Conservation (phyloP, 352 stramenopile genomes). For the Thraustotheca clavata region DNA sequence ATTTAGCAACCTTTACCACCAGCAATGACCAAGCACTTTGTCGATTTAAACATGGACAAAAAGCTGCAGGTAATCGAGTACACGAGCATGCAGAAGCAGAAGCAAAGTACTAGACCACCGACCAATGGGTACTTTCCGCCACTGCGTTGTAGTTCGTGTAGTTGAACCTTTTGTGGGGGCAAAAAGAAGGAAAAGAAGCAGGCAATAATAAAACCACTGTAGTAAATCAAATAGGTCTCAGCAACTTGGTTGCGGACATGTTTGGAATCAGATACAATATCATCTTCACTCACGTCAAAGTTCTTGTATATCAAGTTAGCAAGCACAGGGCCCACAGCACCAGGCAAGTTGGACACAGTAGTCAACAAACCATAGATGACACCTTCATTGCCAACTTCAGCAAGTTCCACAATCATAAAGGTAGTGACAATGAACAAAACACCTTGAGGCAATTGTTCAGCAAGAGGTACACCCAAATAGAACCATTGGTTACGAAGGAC, state of each 20-base stretch:
- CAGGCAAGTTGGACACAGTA: slow-evolving; percentile 26
- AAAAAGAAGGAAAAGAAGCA: slow-evolving; percentile 35
- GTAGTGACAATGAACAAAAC: slow-evolving; percentile 27
- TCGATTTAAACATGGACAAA: slow-evolving; percentile 45
- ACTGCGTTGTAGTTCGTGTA: slow-evolving; percentile 23
- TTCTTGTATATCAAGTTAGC: slow-evolving; percentile 33
- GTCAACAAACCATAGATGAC: slow-evolving; percentile 32
- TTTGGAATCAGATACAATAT: slow-evolving; percentile 24
- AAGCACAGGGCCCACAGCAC: slow-evolving; percentile 29
- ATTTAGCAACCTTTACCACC: slow-evolving; percentile 41
- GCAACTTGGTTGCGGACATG: slow-evolving; percentile 29
- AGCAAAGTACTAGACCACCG: slow-evolving; percentile 14
- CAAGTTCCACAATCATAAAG: slow-evolving; percentile 30
- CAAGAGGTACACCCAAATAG: slow-evolving; percentile 37
- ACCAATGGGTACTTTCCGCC: slow-evolving; percentile 14
- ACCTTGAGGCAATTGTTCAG: slow-evolving; percentile 39
- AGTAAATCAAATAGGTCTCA: slow-evolving; percentile 30
- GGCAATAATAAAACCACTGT: slow-evolving; percentile 33
- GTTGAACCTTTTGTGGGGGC: slow-evolving; percentile 26
- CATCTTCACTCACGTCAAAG: slow-evolving; percentile 30
- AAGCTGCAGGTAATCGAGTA: slow-evolving; percentile 52
- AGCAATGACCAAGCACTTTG: slow-evolving; percentile 47
- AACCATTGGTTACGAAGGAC: slow-evolving; percentile 42
- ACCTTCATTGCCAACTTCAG: slow-evolving; percentile 30
- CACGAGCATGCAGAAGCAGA: slow-evolving; percentile 27